These are phyloP conservation scores for Carallia brachiata DNA, from an alignment of 345 rosid genomes.

Conservation along the genomic window DNA sequence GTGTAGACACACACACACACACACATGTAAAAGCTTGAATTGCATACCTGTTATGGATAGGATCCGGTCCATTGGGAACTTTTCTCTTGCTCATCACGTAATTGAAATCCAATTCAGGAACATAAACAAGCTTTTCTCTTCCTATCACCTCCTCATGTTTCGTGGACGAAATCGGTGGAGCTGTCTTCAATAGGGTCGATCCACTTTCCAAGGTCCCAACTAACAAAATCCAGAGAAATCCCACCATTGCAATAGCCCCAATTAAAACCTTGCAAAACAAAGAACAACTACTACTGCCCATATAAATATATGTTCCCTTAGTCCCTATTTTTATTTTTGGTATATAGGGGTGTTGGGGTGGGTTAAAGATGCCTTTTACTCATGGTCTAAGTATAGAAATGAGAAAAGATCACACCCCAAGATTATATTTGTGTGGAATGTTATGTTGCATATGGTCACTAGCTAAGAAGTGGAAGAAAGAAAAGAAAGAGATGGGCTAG, in stretches of 20 bases:
- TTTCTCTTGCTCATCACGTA: constrained; percentile 68
- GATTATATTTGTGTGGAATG: background rate
- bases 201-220: constrained; percentile 26
- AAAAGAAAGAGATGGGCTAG: background rate
- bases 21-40: background rate
- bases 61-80: constrained; percentile 97
- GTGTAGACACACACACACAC: too few species aligned
- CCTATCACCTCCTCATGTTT: constrained; percentile 19
- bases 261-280: constrained; percentile 18
- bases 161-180: background rate
- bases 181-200: constrained; percentile 14
- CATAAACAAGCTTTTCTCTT: constrained; percentile 26
- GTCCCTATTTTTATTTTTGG: background rate
- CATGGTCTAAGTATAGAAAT: too few species aligned
- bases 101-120: constrained; percentile 43
- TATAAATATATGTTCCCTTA: background rate
- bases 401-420: too few species aligned
- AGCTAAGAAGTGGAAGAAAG: constrained; percentile 7
- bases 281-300: constrained; percentile 14
- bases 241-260: constrained; percentile 25
- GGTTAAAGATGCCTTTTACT: too few species aligned
- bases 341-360: background rate
- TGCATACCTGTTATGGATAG: constrained; percentile 88
- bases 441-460: background rate
- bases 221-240: constrained; percentile 36